Evolutionary conservation across 2,329 filamentous ascomycete species (phyloP).

Genomic region (Penicillium psychrosexuale): DNA sequence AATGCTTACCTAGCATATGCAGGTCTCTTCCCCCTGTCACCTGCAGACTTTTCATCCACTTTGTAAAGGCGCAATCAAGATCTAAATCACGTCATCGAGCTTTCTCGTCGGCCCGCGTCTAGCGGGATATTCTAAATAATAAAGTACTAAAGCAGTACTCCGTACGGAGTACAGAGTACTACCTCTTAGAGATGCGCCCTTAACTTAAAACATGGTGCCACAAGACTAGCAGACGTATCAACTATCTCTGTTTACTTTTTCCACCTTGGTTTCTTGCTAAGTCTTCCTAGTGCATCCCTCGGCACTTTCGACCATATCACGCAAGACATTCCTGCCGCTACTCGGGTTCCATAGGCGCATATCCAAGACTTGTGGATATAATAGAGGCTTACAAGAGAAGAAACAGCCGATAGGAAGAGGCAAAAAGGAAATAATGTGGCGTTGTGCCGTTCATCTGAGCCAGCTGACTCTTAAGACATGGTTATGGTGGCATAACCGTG

Average conservation of each 20-base stretch:
- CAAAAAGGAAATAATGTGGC: not conserved
- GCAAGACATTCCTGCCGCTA: not conserved
- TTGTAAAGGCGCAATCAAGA: constrained; percentile 26
- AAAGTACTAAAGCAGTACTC: not conserved
- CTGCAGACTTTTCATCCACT: constrained; percentile 1
- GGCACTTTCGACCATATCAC: not conserved
- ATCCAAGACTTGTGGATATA: not conserved
- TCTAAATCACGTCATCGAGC: constrained; percentile 37
- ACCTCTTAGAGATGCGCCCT: not conserved
- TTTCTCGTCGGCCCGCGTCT: constrained; percentile 16
- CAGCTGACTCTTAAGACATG: not conserved
- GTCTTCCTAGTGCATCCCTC: not conserved
- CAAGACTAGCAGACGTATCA: not conserved
- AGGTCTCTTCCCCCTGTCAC: not conserved
- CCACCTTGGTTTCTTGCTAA: not conserved
- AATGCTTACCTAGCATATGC: not conserved
- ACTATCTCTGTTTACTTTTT: not conserved
- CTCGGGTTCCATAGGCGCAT: not conserved
- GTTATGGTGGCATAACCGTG: not conserved
- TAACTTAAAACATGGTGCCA: not conserved
- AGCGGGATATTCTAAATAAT: not conserved
- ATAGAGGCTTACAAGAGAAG: not conserved
- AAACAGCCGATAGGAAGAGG: not conserved
- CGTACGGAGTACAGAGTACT: not conserved
- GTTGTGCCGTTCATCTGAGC: not conserved